Conservation (phyloP, 805 yeast genomes). For the Candida easanensis region DNA sequence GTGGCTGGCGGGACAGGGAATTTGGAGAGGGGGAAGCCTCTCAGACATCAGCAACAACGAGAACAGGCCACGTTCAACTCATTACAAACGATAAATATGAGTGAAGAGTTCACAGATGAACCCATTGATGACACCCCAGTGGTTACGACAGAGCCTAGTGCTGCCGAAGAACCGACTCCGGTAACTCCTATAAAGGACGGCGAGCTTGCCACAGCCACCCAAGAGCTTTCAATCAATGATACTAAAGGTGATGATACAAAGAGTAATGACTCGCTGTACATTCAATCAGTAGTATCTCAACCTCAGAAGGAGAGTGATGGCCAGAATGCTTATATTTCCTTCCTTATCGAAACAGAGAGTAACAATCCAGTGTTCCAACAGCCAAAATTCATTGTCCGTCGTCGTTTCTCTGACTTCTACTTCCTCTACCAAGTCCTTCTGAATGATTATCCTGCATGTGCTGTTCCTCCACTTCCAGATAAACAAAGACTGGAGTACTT, state of each 20-base stretch:
- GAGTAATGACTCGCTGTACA: slow-evolving; percentile 21
- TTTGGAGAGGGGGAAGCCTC: too few relatives aligned
- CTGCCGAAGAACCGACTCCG: slow-evolving; percentile 1
- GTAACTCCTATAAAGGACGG: slow-evolving; percentile 5
- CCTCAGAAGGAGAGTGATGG: slow-evolving; percentile 74
- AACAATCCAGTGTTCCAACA: slow-evolving; percentile 55
- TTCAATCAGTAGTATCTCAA: slow-evolving; percentile 44
- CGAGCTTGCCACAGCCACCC: not conserved
- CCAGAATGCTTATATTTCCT: slow-evolving; percentile 74
- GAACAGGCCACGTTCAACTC: too few relatives aligned
- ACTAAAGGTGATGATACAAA: slow-evolving; percentile 7
- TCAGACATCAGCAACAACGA: too few relatives aligned
- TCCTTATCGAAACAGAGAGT: slow-evolving; percentile 60
- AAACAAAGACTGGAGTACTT: slow-evolving; percentile 87
- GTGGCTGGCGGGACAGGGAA: too few relatives aligned
- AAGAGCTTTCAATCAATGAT: slow-evolving; percentile 5
- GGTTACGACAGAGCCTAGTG: not conserved
- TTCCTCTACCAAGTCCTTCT: slow-evolving; percentile 69
- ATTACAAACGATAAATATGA: too few relatives aligned
- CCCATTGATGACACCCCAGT: slow-evolving; percentile 16
- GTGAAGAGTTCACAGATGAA: slow-evolving; percentile 22
- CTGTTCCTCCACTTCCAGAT: slow-evolving; percentile 93
- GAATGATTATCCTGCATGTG: slow-evolving; percentile 79
- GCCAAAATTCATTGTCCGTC: slow-evolving; percentile 50
- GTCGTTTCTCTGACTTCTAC: slow-evolving; percentile 87